Conservation (phyloP, 352 stramenopile species). For the Pythium grandisporangium region DNA sequence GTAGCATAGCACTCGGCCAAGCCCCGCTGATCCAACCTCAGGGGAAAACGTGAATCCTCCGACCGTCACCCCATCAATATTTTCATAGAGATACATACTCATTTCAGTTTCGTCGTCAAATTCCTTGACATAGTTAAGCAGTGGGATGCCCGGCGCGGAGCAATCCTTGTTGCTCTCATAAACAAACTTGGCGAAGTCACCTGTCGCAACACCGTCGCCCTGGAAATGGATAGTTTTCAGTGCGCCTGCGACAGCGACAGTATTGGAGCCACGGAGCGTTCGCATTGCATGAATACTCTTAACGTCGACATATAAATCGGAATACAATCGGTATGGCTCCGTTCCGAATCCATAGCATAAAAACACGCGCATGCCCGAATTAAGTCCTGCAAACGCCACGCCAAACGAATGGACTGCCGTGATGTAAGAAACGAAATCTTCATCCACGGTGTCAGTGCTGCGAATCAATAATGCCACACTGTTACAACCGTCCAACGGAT, state of each 20-base stretch:
- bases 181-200: slow-evolving; percentile 62
- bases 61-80: slow-evolving; percentile 22
- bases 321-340: slow-evolving; percentile 45
- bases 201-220: slow-evolving; percentile 41
- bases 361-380: slow-evolving; percentile 40
- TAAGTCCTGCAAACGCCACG: slow-evolving; percentile 28
- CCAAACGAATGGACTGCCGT: slow-evolving; percentile 19
- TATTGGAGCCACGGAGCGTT: slow-evolving; percentile 24
- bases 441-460: slow-evolving; percentile 18
- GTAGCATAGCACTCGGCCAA: slow-evolving; percentile 45
- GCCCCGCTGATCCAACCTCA: slow-evolving; percentile 18
- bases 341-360: slow-evolving; percentile 56
- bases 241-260: slow-evolving; percentile 26
- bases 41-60: slow-evolving; percentile 36
- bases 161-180: slow-evolving; percentile 18
- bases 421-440: slow-evolving; percentile 38
- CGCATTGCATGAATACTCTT: slow-evolving; percentile 54
- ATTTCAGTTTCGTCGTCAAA: slow-evolving; percentile 55
- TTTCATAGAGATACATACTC: slow-evolving; percentile 66
- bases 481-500: slow-evolving; percentile 15
- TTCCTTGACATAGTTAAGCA: slow-evolving; percentile 51
- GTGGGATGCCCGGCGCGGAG: slow-evolving; percentile 20
- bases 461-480: slow-evolving; percentile 25
- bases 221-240: slow-evolving; percentile 60
- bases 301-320: slow-evolving; percentile 34